These are phyloP conservation scores for Fusarium coicis DNA, from an alignment of 2,329 filamentous ascomycete genomes.

Conservation along the genomic window DNA sequence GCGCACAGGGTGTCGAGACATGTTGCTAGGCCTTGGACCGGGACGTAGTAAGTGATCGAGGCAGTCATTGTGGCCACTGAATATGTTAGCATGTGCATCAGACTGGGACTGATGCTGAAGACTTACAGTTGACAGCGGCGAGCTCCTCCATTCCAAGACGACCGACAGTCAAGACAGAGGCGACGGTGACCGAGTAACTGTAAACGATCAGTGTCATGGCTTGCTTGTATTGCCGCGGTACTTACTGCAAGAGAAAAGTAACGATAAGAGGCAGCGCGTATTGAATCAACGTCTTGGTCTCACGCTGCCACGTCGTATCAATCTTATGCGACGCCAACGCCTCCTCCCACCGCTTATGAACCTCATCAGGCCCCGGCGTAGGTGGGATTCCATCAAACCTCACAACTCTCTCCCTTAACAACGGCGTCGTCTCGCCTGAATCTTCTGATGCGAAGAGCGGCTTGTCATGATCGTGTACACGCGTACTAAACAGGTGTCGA, in stretches of 20 bases:
- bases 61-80: constrained; percentile 73
- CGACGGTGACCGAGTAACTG: constrained; percentile 77
- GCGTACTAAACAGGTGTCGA: constrained; percentile 26
- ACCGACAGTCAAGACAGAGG: constrained; percentile 79
- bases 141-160: constrained; percentile 71
- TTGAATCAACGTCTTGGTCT: constrained; percentile 78
- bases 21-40: constrained; percentile 83
- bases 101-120: accelerated
- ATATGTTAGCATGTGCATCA: not conserved
- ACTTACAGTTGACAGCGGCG: constrained; percentile 52
- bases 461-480: constrained; percentile 26
- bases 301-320: constrained; percentile 87
- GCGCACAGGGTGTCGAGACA: constrained; percentile 90
- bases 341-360: constrained; percentile 71
- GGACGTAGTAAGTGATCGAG: constrained; percentile 79
- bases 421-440: constrained; percentile 11
- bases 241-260: constrained; percentile 74
- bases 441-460: not conserved
- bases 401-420: not conserved
- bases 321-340: constrained; percentile 82
- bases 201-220: accelerated
- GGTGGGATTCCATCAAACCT: constrained; percentile 17
- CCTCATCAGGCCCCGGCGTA: constrained; percentile 23
- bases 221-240: accelerated
- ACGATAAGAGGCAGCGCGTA: constrained; percentile 74